A percentile compares a stretch with the other conserved stretches of the same genome.
Evolutionary conservation across 2,329 filamentous ascomycete genomes (phyloP).

Genomic region (Ascochyta clinopodiicola): DNA sequence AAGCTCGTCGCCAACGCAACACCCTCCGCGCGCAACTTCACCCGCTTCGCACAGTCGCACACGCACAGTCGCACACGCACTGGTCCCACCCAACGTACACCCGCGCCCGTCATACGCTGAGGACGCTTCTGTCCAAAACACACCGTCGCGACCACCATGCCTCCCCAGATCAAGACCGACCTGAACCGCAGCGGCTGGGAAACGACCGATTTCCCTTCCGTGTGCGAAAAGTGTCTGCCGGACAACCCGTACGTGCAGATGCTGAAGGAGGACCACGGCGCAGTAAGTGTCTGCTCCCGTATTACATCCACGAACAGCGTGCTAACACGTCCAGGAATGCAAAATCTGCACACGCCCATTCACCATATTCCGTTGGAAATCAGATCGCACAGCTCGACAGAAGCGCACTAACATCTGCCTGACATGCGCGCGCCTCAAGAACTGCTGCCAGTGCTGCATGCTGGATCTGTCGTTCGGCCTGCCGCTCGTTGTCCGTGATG

Average conservation of each 20-base stretch:
- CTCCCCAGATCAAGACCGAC: conserved; percentile 94
- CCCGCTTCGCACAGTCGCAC: conserved; percentile 3
- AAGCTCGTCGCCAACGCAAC: not conserved
- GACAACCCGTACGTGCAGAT: conserved; percentile 99
- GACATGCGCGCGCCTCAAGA: conserved; percentile 95
- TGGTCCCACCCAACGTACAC: conserved; percentile 3
- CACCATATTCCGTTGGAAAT: conserved; percentile 94
- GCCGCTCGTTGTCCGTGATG: conserved; percentile 93
- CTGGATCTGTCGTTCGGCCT: conserved; percentile 95
- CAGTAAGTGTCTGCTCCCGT: conserved; percentile 64
- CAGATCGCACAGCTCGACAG: conserved; percentile 87
- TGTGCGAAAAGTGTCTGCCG: conserved; percentile 90
- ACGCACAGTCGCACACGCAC: conserved; percentile 5
- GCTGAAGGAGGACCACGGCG: conserved; percentile 95
- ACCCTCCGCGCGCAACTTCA: not conserved
- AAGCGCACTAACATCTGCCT: conserved; percentile 95
- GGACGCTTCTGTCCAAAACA: not conserved
- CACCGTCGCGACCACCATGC: conserved; percentile 60
- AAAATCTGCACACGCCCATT: conserved; percentile 90
- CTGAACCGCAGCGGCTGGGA: conserved; percentile 97
- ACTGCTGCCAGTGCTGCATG: conserved; percentile 99
- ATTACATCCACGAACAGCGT: conserved; percentile 76
- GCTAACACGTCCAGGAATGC: conserved; percentile 59
- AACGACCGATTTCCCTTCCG: conserved; percentile 85
- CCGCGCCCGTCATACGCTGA: conserved; percentile 11